Evolutionary conservation across 1,284 basidiomycete species (phyloP), one percentile per base, ranked within the genome.

Genomic region (Apiotrichum sp.): DNA sequence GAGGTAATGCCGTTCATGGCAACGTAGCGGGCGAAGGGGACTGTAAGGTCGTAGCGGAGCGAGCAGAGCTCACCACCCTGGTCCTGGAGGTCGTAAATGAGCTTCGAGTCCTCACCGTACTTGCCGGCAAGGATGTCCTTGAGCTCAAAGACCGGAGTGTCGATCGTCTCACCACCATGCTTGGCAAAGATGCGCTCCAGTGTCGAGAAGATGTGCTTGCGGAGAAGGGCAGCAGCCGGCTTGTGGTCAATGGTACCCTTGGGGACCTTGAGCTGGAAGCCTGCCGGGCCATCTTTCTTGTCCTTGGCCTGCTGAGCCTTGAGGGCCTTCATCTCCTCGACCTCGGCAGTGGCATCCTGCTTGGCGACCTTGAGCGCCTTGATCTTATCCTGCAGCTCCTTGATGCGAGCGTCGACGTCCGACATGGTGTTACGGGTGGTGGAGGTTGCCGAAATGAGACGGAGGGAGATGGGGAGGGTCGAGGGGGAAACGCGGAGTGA

Each of bases 11-110:
- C 87, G 65, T 86, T 87, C 92, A 98, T 98, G 33, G 95, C 95
- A 40, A 99, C 81, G 76, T 93, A 97, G 43, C 95, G 80, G 13
- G 95, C 95, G 53, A 98, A 87, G 5, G 95, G 95, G 16, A 98
- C 93, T 29, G 95, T 98, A 68, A 98, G 86, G 73, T 99, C 95
- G 72, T 98, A 99, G 56, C 95, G 81, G 64, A 99, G 78, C 22
- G 89, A 89, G 62, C 97, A 88, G 66, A 98, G 84, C 76, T 99
- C 96, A 31, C 96, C 95, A n/a, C 95, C 96, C 75, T 98, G 96
- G 76, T 98, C 96, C 80, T 88, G 86, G 52, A 99, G 82, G 77
- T 98, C 95, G 75, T 97, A 98, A 66, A 98, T 98, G 67, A 98
- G 86, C 77, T 99, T 98, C 48, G 87, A 84, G 75, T 98, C 95